Evolutionary conservation across 83 land plant genomes (phyloP).

Genomic region (Larix sibirica): DNA sequence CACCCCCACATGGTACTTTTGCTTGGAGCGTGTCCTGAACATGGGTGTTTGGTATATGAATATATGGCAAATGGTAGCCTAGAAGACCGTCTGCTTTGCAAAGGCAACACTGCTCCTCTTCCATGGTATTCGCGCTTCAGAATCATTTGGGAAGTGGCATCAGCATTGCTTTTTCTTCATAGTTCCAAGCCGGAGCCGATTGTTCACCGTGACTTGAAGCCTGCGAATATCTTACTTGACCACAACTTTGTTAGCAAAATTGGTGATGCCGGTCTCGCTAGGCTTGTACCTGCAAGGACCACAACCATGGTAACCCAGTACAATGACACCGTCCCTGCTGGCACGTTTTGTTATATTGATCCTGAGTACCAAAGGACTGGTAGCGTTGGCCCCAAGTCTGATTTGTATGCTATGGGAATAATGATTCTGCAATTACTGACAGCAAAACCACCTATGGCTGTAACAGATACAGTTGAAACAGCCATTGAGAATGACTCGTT

Average conservation of each 20-base stretch:
- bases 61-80: constrained; percentile 67
- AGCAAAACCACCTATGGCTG: constrained; percentile 46
- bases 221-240: constrained; percentile 53
- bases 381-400: constrained; percentile 46
- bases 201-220: constrained; percentile 64
- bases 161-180: constrained; percentile 56
- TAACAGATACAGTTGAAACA: constrained; percentile 26
- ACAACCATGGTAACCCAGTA: constrained; percentile 19
- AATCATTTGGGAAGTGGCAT: constrained; percentile 38
- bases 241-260: constrained; percentile 44
- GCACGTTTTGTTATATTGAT: constrained; percentile 54
- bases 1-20: constrained; percentile 66
- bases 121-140: constrained; percentile 47
- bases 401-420: constrained; percentile 65
- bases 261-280: constrained; percentile 49
- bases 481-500: constrained; percentile 35
- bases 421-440: constrained; percentile 78
- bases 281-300: constrained; percentile 27
- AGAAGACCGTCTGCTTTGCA: constrained; percentile 35
- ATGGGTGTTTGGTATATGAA: constrained; percentile 60
- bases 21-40: constrained; percentile 62
- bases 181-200: constrained; percentile 43
- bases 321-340: constrained; percentile 30
- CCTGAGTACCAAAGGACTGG: constrained; percentile 62
- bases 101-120: constrained; percentile 23